A percentile compares a stretch with the other conserved stretches of the same genome.
Conservation (phyloP, 768 basidiomycete genomes). For the Serpula lacrymans region DNA sequence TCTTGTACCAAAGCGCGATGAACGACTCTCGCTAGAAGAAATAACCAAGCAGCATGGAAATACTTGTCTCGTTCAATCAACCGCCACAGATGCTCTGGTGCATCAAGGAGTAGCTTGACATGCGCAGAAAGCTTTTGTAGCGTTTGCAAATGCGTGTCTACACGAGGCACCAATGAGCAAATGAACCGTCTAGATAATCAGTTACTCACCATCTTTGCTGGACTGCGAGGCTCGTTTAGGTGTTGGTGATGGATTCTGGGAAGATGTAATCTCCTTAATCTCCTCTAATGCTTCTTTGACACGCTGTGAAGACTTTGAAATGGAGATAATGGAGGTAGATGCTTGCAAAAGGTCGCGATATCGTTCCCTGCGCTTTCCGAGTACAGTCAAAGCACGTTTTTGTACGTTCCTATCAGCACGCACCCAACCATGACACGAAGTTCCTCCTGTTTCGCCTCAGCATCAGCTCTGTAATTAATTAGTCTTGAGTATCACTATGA, state of each 20-base stretch:
- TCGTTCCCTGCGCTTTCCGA: constrained; percentile 76
- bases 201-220: constrained; percentile 41
- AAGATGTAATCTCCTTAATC: constrained; percentile 49
- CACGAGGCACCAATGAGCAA: background rate
- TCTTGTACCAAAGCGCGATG: constrained; percentile 68
- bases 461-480: constrained; percentile 54
- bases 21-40: constrained; percentile 81
- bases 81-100: constrained; percentile 89
- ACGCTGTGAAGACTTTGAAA: constrained; percentile 62
- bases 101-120: constrained; percentile 87
- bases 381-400: constrained; percentile 29
- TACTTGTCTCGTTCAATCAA: constrained; percentile 78
- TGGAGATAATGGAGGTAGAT: constrained; percentile 78
- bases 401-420: constrained; percentile 33
- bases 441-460: constrained; percentile 85
- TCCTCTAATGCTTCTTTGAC: constrained; percentile 65
- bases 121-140: constrained; percentile 82
- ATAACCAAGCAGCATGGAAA: constrained; percentile 83
- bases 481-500: constrained; percentile 8
- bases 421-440: constrained; percentile 90
- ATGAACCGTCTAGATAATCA: constrained; percentile 1
- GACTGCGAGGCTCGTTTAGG: constrained; percentile 37
- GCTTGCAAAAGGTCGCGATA: constrained; percentile 86
- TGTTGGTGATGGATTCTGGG: constrained; percentile 41
- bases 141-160: constrained; percentile 65